A percentile compares a stretch with the other conserved stretches of the same genome.
Evolutionary conservation across 176 grass and related monocot genomes (phyloP).

Genomic region (Triticum turgidum): DNA sequence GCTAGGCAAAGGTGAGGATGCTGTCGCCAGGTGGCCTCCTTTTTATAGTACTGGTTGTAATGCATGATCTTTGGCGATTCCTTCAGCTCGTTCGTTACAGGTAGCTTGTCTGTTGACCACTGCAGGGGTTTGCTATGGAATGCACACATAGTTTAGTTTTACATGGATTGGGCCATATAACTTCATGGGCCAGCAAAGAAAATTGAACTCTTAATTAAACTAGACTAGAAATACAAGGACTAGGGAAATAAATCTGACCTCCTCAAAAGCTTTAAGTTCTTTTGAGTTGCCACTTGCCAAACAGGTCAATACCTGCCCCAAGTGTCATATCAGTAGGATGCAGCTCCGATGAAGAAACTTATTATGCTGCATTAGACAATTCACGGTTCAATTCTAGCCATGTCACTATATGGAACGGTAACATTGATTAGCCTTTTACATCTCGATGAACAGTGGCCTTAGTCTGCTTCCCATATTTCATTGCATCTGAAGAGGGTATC

Average conservation of each 20-base stretch:
- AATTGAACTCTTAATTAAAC: too few species aligned
- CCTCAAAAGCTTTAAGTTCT: too few species aligned
- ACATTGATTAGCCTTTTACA: not conserved
- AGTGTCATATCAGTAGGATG: too few species aligned
- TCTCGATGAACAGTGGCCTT: not conserved
- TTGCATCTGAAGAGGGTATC: not conserved
- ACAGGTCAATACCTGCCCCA: too few species aligned
- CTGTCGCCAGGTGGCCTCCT: too few species aligned
- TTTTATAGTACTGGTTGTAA: not conserved
- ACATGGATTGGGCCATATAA: not conserved
- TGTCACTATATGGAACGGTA: constrained; percentile 2
- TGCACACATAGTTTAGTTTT: not conserved
- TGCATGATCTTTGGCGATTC: not conserved
- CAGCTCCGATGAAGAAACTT: too few species aligned
- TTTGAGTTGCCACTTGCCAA: too few species aligned
- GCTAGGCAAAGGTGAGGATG: not conserved
- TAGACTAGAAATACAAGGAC: too few species aligned
- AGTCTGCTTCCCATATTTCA: not conserved
- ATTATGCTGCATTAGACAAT: too few species aligned
- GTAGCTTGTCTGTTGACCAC: not conserved
- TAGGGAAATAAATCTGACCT: too few species aligned
- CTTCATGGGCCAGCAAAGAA: too few species aligned
- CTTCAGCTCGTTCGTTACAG: not conserved
- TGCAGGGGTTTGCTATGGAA: not conserved
- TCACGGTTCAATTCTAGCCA: not conserved